phyloP scores from a whole-genome alignment of 2,329 filamentous ascomycete species.

The Hypoxylon sp. region DNA sequence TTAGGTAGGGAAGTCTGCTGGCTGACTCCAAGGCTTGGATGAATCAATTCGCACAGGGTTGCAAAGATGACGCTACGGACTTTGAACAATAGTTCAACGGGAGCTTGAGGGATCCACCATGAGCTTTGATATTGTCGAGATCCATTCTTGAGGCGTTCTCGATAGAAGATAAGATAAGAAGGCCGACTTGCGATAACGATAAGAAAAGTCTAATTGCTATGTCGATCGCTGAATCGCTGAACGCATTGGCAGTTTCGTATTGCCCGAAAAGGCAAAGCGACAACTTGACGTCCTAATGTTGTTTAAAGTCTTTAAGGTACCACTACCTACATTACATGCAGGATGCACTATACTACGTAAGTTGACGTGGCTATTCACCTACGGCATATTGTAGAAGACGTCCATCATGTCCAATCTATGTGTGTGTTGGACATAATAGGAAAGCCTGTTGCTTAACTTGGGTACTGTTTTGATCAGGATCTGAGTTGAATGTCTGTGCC shows the following conservation, averaged over 20 bases:
- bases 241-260: constrained; percentile 30
- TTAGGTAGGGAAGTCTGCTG: neutral
- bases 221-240: neutral
- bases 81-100: constrained; percentile 22
- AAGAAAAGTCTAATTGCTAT: constrained; percentile 10
- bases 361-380: constrained; percentile 46
- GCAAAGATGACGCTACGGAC: constrained; percentile 22
- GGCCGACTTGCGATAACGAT: constrained; percentile 3
- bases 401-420: constrained; percentile 29
- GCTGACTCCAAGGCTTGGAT: constrained; percentile 5
- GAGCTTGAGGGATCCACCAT: constrained; percentile 28
- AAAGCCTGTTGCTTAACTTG: constrained; percentile 9
- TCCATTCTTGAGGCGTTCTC: constrained; percentile 4
- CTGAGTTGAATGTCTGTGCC: constrained; percentile 16
- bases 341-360: constrained; percentile 33
- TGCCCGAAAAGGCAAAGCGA: constrained; percentile 43
- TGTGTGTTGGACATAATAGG: constrained; percentile 24
- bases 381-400: constrained; percentile 31
- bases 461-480: constrained; percentile 12
- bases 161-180: constrained; percentile 18
- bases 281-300: constrained; percentile 1
- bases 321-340: constrained; percentile 35
- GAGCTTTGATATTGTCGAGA: constrained; percentile 11
- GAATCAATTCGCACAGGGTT: constrained; percentile 6
- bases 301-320: constrained; percentile 12